phyloP scores from a whole-genome alignment of 1,284 basidiomycete species.

The Ceratobasidium sp. region DNA sequence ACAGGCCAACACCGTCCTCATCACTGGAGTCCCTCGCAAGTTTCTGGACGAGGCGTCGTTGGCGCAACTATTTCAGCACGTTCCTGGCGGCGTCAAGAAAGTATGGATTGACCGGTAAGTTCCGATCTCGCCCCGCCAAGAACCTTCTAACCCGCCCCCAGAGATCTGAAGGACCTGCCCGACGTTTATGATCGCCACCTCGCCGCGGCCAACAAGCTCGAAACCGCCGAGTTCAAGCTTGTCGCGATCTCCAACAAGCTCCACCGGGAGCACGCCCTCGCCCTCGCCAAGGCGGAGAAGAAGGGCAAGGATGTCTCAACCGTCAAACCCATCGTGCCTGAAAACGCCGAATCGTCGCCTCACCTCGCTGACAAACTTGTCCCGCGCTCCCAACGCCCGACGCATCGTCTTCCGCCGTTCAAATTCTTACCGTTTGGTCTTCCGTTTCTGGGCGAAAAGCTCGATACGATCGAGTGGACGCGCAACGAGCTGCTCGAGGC shows the following conservation, averaged over 20 bases:
- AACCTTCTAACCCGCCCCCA: conserved; percentile 49
- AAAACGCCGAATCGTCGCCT: conserved; percentile 53
- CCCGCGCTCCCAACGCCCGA: conserved; percentile 67
- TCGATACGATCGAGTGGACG: conserved; percentile 81
- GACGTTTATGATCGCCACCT: conserved; percentile 70
- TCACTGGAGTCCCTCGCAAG: conserved; percentile 77
- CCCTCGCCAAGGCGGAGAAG: conserved; percentile 53
- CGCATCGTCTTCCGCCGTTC: conserved; percentile 66
- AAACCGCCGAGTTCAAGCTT: conserved; percentile 70
- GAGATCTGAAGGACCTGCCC: conserved; percentile 71
- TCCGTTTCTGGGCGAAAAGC: conserved; percentile 76
- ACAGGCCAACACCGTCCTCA: conserved; percentile 81
- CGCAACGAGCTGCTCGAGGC: conserved; percentile 74
- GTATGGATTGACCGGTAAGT: conserved; percentile 78
- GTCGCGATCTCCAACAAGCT: conserved; percentile 65
- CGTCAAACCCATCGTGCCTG: conserved; percentile 38
- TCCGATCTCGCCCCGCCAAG: neutral
- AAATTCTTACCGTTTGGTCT: conserved; percentile 70
- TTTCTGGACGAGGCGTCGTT: conserved; percentile 72
- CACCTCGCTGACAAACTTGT: conserved; percentile 67
- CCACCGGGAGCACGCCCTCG: conserved; percentile 55
- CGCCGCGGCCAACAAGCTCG: conserved; percentile 71
- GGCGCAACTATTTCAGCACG: conserved; percentile 71
- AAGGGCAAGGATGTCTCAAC: conserved; percentile 44
- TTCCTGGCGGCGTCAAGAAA: conserved; percentile 81